These are phyloP conservation scores for Termitomyces sp. DNA, from an alignment of 768 basidiomycete species.

Conservation along the genomic window DNA sequence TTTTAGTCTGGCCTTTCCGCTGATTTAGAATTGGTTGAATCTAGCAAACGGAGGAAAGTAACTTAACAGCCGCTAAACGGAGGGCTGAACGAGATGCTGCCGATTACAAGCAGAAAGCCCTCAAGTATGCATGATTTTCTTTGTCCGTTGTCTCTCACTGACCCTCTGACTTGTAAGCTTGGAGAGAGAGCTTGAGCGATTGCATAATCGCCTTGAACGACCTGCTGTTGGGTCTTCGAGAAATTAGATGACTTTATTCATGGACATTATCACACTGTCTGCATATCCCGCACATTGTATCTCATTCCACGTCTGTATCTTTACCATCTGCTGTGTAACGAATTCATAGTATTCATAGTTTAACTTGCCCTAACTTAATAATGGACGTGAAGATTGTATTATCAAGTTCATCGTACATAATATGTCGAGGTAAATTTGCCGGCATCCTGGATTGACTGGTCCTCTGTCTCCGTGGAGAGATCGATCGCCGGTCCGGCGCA, in stretches of 20 bases:
- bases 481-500: too few relatives aligned
- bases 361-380: neutral
- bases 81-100: conserved; percentile 72
- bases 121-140: conserved; percentile 42
- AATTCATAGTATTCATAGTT: neutral
- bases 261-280: conserved; percentile 6
- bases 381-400: too few relatives aligned
- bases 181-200: conserved; percentile 64
- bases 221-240: conserved; percentile 37
- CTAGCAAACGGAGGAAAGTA: conserved; percentile 66
- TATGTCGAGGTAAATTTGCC: too few relatives aligned
- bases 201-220: conserved; percentile 59
- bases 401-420: too few relatives aligned
- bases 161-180: conserved; percentile 30
- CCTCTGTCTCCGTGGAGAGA: too few relatives aligned
- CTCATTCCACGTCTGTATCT: conserved; percentile 17
- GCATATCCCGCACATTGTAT: conserved; percentile 11
- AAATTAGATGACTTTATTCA: conserved; percentile 17
- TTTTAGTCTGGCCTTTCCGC: neutral
- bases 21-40: neutral
- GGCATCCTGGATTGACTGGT: too few relatives aligned
- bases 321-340: conserved; percentile 11
- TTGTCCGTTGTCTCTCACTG: conserved; percentile 1
- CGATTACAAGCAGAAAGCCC: conserved; percentile 65
- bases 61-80: conserved; percentile 66